Conservation (phyloP, 768 basidiomycete genomes). For the Phallus indusiatus region DNA sequence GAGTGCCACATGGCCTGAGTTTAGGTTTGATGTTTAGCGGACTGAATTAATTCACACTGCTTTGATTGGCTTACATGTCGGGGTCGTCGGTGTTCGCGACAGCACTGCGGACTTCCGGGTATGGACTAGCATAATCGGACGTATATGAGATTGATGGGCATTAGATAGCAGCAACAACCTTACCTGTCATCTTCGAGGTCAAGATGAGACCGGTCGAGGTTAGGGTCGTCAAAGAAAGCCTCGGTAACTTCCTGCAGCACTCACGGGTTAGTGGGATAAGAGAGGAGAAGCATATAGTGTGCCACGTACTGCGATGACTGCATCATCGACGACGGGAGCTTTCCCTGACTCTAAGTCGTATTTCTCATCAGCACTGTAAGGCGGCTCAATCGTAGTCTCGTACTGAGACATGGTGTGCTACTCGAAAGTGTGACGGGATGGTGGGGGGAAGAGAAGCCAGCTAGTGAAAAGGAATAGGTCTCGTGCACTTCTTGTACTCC, state of each 20-base stretch:
- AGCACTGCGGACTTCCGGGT: conserved; percentile 73
- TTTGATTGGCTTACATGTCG: conserved; percentile 40
- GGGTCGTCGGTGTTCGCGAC: conserved; percentile 68
- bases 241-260: conserved; percentile 4
- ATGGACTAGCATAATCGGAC: conserved; percentile 69
- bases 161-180: conserved; percentile 13
- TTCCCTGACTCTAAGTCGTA: conserved; percentile 2
- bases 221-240: conserved; percentile 27
- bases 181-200: conserved; percentile 9
- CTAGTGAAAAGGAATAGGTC: background rate
- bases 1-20: conserved; percentile 19
- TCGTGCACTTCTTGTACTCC: background rate
- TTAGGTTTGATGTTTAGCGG: too few species aligned
- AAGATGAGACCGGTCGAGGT: conserved; percentile 25
- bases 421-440: background rate
- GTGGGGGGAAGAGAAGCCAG: background rate
- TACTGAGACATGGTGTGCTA: background rate
- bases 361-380: background rate
- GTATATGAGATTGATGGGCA: conserved; percentile 21
- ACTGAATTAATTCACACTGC: conserved; percentile 16
- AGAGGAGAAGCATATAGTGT: background rate
- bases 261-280: background rate
- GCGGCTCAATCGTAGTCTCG: background rate
- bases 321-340: background rate
- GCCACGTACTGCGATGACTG: conserved; percentile 3